Evolutionary conservation across 352 stramenopile species (phyloP).

Genomic region (Peronospora belbahrii): DNA sequence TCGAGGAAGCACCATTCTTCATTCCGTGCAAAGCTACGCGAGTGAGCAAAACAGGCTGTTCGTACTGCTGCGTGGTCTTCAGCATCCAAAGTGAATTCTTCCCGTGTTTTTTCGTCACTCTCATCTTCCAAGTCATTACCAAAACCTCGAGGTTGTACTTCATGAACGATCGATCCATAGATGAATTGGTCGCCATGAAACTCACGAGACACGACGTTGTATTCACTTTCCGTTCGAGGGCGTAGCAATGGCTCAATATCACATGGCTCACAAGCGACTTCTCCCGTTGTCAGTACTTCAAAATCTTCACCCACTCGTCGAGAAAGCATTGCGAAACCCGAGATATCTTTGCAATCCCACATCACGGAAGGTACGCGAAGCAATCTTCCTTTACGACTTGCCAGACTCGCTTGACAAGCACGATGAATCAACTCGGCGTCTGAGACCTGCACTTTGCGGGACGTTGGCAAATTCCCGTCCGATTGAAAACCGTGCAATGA

Average conservation of each 20-base stretch:
- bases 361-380: constrained; percentile 19
- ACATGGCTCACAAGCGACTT: constrained; percentile 22
- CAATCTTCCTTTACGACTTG: constrained; percentile 14
- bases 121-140: constrained; percentile 4
- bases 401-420: constrained; percentile 12
- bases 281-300: constrained; percentile 28
- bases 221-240: constrained; percentile 24
- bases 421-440: constrained; percentile 29
- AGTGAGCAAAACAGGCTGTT: constrained; percentile 32
- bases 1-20: constrained; percentile 48
- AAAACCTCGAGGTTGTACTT: constrained; percentile 20
- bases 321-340: constrained; percentile 22
- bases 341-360: constrained; percentile 31
- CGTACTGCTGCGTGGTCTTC: constrained; percentile 32
- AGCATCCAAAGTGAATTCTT: constrained; percentile 4
- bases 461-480: constrained; percentile 1
- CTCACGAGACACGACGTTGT: constrained; percentile 21
- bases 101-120: not conserved
- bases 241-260: constrained; percentile 27
- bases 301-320: constrained; percentile 20
- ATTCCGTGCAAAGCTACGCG: constrained; percentile 27
- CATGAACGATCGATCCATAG: constrained; percentile 42
- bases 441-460: constrained; percentile 23
- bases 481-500: constrained; percentile 10
- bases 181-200: constrained; percentile 40